Evolutionary conservation across 345 rosid genomes (phyloP), one percentile per base, ranked within the genome.

Genomic region (Aethionema arabicum): DNA sequence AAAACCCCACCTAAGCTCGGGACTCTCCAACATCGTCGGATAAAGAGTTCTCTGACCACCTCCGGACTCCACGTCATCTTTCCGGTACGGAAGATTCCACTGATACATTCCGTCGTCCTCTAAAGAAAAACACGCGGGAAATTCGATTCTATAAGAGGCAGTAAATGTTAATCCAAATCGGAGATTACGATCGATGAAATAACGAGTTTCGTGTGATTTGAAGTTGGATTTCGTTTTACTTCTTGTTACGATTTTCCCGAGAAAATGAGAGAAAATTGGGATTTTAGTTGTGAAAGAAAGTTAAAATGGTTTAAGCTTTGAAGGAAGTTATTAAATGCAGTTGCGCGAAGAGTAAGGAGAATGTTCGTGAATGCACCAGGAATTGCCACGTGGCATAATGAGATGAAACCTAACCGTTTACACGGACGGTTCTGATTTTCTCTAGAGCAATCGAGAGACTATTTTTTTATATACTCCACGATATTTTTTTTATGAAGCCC

Each of bases 1-100:
- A 44, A 90, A 90, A 9, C 86, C 67, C 97, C 97, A 90, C 11
- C 97, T 83, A 56, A 90, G 81, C 76, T 87, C 78, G 27, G 97
- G 97, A 53, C 78, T 78, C 73, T 90, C 97, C 0, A 80, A 68
- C 97, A 90, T 87, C 86, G 71, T 70, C 59, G 97, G 97, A 54
- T 85, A 87, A 71, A 87, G 77, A 59, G 88, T 75, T 64, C 70
- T 72, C 3, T 84, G 57, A 12, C 85, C 87, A 3, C 83, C 54
- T 11, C 82, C 88, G 11, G 76, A 43, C 67, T 90, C 97, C 78
- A 82, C 68, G 73, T 90, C 95, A 50, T 7, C 36, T 79, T 84
- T 86, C 27, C 77, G 59, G 70, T 55, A 64, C 11, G 85, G 76
- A 7, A 69, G 83, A 16, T 30, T 32, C 86, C 86, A 88, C 82